Evolutionary conservation across 768 basidiomycete species (phyloP).

Genomic region (Trametes maxima): DNA sequence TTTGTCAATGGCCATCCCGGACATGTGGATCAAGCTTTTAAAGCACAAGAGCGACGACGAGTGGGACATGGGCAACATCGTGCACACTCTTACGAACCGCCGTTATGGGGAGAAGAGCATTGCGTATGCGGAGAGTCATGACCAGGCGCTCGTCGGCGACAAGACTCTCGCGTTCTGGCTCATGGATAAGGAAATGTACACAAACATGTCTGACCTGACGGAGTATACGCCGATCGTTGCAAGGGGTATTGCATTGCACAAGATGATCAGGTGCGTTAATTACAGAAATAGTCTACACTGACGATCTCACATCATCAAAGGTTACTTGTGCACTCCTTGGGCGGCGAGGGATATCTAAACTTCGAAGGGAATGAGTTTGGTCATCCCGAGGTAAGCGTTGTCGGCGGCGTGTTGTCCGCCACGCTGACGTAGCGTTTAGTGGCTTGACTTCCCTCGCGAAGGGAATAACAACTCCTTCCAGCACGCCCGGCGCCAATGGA

Average conservation of each 20-base stretch:
- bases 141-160: slow-evolving; percentile 98
- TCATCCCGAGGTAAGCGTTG: slow-evolving; percentile 79
- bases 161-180: slow-evolving; percentile 99
- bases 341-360: slow-evolving; percentile 97
- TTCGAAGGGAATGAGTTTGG: slow-evolving; percentile 99
- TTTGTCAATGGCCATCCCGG: slow-evolving; percentile 96
- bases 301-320: slow-evolving; percentile 40
- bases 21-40: slow-evolving; percentile 99
- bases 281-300: not conserved
- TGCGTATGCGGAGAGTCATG: slow-evolving; percentile 94
- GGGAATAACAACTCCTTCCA: slow-evolving; percentile 97
- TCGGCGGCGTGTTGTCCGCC: not conserved
- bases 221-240: slow-evolving; percentile 84
- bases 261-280: slow-evolving; percentile 87
- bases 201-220: slow-evolving; percentile 88
- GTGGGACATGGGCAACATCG: slow-evolving; percentile 88
- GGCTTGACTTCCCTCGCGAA: slow-evolving; percentile 98
- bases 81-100: slow-evolving; percentile 88
- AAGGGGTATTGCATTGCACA: slow-evolving; percentile 91
- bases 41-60: slow-evolving; percentile 87
- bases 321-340: slow-evolving; percentile 86
- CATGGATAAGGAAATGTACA: slow-evolving; percentile 99
- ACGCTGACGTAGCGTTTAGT: slow-evolving; percentile 46
- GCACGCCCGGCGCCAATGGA: slow-evolving; percentile 97
- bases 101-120: slow-evolving; percentile 89